Base-by-base conservation (phyloP, 495 filamentous ascomycete species). In the Penicillium arizonense region DNA sequence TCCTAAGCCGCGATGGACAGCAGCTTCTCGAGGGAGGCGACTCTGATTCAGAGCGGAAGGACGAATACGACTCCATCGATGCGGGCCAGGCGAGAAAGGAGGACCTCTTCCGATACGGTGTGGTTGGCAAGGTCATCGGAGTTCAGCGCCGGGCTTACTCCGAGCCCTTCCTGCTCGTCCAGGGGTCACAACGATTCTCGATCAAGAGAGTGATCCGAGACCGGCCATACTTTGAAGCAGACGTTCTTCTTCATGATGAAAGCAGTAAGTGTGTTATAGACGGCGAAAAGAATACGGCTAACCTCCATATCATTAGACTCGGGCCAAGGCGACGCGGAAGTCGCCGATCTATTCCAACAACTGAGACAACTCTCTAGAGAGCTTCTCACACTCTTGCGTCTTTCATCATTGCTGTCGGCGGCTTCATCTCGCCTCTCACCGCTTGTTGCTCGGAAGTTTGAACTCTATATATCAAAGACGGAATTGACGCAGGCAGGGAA, bases 341-440 rank as follows among this genome's bases (percentile, higher is more conserved):
- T 85, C 2, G 77, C 82, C 55, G 82, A 85, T 43, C 70, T 88
- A 16, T 97, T 97, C 68, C 77, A 83, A 16, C 83, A 88, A 21
- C 73, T 97, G 37, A 91, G 96, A 71, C 81, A 86, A 39, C 76
- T 94, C 4, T 91, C 90, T 8, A 79, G 87, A 43, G 91, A 97
- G 65, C 82, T 96, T 14, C 77, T 97, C 5, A 81, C 85, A 1
- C 78, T 96, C 20, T 71, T 96, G 32, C 82, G 90, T 44, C 75
- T 96, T 9, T 89, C 89, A 3, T 85, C 88, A 4, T 78, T 94
- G 11, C 66, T 96, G 3, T 84, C 89, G n/a, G 73, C 77, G 18
- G 72, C 72, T 33, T 75, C 78, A 12, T 77, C 81, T 30, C 80
- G 82, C 9, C 63, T 97, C 12, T 91, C 91, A 5, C 91, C 91